Evolutionary conservation across 169 alveolate genomes (phyloP).

Genomic region (Plasmodium inui): DNA sequence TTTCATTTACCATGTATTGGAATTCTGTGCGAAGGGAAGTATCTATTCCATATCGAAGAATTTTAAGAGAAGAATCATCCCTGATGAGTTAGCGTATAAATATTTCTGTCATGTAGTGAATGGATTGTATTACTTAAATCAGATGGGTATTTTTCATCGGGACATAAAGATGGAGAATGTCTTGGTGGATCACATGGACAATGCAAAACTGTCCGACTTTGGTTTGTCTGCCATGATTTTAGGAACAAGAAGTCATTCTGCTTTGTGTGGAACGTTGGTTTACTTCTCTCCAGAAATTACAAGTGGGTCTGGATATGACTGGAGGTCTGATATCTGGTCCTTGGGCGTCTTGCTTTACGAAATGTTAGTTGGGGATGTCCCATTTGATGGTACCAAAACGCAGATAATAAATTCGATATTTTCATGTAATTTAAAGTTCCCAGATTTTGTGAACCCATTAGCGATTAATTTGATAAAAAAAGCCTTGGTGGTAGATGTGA

Average conservation of each 20-base stretch:
- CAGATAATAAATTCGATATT: conserved; percentile 60
- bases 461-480: conserved; percentile 65
- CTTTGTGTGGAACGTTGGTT: conserved; percentile 93
- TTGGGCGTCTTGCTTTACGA: conserved; percentile 93
- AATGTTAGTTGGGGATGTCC: conserved; percentile 91
- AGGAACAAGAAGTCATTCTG: conserved; percentile 54
- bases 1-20: conserved; percentile 61
- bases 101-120: conserved; percentile 71
- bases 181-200: conserved; percentile 75
- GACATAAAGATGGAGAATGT: conserved; percentile 83
- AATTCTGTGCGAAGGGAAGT: conserved; percentile 68
- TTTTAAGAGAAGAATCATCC: conserved; percentile 61
- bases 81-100: conserved; percentile 72
- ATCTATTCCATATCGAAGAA: conserved; percentile 68
- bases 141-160: conserved; percentile 81
- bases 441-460: conserved; percentile 56
- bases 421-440: conserved; percentile 73
- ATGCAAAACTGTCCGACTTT: conserved; percentile 79
- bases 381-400: conserved; percentile 86
- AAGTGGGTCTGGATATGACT: conserved; percentile 88
- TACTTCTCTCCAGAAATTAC: conserved; percentile 95
- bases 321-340: conserved; percentile 92
- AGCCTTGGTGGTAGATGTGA: conserved; percentile 66
- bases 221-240: conserved; percentile 74
- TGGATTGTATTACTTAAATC: conserved; percentile 72